Evolutionary conservation across 768 basidiomycete species (phyloP).

Genomic region (Lactarius akahatsu): DNA sequence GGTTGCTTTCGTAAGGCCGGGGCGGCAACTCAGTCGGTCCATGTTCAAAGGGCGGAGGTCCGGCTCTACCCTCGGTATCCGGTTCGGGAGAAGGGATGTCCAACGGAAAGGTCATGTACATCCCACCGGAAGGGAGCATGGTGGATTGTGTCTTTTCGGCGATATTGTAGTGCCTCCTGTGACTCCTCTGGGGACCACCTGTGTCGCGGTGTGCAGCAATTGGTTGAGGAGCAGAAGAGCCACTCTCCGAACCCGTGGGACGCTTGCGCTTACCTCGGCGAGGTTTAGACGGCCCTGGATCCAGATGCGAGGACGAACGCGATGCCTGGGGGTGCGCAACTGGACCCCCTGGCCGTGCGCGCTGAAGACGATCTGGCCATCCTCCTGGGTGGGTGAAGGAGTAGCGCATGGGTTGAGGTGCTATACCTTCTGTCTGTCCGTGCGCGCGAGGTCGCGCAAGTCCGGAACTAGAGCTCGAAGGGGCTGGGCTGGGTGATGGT

Average conservation of each 20-base stretch:
- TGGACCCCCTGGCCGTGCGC: slow-evolving; percentile 8
- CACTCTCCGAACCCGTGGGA: slow-evolving; percentile 14
- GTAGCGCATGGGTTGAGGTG: slow-evolving; percentile 26
- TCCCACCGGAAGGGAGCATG: slow-evolving; percentile 28
- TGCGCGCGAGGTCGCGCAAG: slow-evolving; percentile 3
- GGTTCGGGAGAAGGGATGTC: slow-evolving; percentile 27
- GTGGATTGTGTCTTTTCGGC: slow-evolving; percentile 29
- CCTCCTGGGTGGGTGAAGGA: slow-evolving; percentile 26
- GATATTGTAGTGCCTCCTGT: slow-evolving; percentile 26
- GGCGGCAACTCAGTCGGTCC: slow-evolving; percentile 27
- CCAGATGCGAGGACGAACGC: neutral
- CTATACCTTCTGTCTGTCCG: slow-evolving; percentile 25
- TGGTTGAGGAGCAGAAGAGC: slow-evolving; percentile 8
- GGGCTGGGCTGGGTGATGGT: slow-evolving; percentile 12
- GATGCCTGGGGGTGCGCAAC: slow-evolving; percentile 9
- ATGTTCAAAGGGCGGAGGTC: slow-evolving; percentile 27
- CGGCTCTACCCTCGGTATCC: slow-evolving; percentile 10
- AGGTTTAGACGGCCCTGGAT: slow-evolving; percentile 5
- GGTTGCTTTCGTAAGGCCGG: slow-evolving; percentile 19
- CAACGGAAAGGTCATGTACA: slow-evolving; percentile 29
- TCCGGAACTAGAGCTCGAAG: slow-evolving; percentile 18
- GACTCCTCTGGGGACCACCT: slow-evolving; percentile 20
- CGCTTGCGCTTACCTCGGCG: slow-evolving; percentile 25
- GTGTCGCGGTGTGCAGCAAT: slow-evolving; percentile 15
- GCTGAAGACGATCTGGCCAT: slow-evolving; percentile 24